Percentiles rank a stretch among this genome's conserved stretches.
phyloP scores from a whole-genome alignment of 345 rosid genomes.

The Excoecaria cochinchinensis region DNA sequence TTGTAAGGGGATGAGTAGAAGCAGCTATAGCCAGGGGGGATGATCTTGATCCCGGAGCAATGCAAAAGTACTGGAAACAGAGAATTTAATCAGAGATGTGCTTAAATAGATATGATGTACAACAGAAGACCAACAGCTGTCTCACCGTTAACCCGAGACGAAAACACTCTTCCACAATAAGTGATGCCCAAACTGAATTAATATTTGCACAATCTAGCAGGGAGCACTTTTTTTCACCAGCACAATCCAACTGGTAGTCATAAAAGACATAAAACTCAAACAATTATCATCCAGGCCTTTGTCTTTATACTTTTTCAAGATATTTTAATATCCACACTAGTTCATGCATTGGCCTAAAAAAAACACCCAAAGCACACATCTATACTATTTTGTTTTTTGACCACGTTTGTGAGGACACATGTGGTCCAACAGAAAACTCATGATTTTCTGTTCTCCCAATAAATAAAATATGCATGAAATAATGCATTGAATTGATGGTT shows the following conservation, averaged over 20 bases:
- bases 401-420: background rate
- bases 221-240: slow-evolving; percentile 40
- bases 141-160: slow-evolving; percentile 92
- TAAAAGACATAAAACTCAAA: slow-evolving; percentile 29
- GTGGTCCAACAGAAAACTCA: background rate
- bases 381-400: background rate
- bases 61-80: slow-evolving; percentile 73
- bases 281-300: slow-evolving; percentile 17
- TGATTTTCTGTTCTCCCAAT: background rate
- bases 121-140: slow-evolving; percentile 17
- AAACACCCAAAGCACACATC: background rate
- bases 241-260: slow-evolving; percentile 58
- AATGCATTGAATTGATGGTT: background rate
- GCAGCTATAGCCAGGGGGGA: slow-evolving; percentile 95
- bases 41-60: slow-evolving; percentile 98
- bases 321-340: slow-evolving; percentile 1
- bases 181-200: slow-evolving; percentile 85
- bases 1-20: slow-evolving; percentile 66
- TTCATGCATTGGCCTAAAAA: slow-evolving; percentile 1
- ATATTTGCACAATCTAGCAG: slow-evolving; percentile 53
- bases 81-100: slow-evolving; percentile 35
- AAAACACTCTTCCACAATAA: slow-evolving; percentile 83
- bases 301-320: slow-evolving; percentile 11
- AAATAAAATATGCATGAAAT: background rate
- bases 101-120: slow-evolving; percentile 12